Conservation (phyloP, 208 protist species). For the Phytomonas francai region DNA sequence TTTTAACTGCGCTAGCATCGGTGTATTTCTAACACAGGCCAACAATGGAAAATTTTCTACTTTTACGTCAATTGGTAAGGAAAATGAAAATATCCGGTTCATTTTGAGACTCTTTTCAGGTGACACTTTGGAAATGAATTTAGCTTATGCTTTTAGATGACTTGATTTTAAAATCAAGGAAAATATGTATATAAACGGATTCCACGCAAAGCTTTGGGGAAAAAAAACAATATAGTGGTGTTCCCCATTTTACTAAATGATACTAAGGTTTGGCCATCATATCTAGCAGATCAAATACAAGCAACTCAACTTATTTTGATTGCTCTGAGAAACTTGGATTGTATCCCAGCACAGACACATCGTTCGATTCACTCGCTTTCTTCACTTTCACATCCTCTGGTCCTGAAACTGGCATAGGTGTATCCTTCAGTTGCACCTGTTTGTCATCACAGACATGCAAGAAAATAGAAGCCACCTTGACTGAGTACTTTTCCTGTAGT, state of each 20-base stretch:
- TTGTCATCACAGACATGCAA: conserved; percentile 26
- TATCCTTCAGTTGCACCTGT: neutral
- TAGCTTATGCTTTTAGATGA: conserved; percentile 8
- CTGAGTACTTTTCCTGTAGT: conserved; percentile 34
- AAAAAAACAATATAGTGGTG: conserved; percentile 9
- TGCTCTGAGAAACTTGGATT: conserved; percentile 27
- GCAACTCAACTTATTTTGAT: conserved; percentile 15
- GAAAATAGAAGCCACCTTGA: conserved; percentile 31
- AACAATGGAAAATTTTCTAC: neutral
- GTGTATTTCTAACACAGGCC: neutral
- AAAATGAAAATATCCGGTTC: neutral
- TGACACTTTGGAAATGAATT: conserved; percentile 7
- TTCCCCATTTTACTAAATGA: neutral
- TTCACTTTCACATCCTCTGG: neutral
- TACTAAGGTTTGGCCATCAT: conserved; percentile 12
- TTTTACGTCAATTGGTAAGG: conserved; percentile 2
- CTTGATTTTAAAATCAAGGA: neutral
- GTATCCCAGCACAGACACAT: conserved; percentile 17
- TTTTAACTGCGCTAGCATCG: neutral
- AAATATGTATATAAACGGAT: conserved; percentile 4
- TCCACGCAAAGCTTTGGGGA: conserved; percentile 1
- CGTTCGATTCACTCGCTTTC: conserved; percentile 8
- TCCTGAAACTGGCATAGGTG: neutral
- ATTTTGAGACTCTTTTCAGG: conserved; percentile 4
- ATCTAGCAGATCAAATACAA: conserved; percentile 15